These are phyloP conservation scores for Cryptosporidium ryanae DNA, from an alignment of 169 alveolate species.

Conservation along the genomic window DNA sequence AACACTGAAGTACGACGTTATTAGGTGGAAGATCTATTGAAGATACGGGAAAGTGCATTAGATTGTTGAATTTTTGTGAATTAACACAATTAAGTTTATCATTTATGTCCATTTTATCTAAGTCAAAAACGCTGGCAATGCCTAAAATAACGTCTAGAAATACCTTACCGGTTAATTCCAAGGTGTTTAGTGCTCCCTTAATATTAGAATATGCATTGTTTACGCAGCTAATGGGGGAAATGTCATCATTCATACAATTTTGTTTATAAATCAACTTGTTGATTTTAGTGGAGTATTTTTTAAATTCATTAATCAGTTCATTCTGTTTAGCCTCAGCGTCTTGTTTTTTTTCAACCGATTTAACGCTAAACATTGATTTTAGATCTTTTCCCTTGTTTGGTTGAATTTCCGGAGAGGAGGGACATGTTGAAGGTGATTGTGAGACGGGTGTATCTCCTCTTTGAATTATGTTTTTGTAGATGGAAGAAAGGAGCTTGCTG, in stretches of 20 bases:
- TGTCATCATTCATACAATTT: background rate
- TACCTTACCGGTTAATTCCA: constrained; percentile 46
- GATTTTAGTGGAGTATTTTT: background rate
- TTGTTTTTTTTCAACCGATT: constrained; percentile 29
- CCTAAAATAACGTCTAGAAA: constrained; percentile 16
- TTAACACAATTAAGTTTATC: background rate
- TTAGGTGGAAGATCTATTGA: constrained; percentile 64
- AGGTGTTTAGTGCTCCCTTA: constrained; percentile 33
- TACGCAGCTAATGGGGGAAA: constrained; percentile 24
- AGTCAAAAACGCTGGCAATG: constrained; percentile 37
- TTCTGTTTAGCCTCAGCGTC: constrained; percentile 10
- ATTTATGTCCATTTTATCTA: constrained; percentile 6
- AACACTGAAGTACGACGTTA: constrained; percentile 59
- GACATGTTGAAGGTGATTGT: background rate
- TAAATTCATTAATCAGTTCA: constrained; percentile 30
- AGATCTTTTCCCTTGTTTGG: background rate
- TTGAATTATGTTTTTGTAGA: constrained; percentile 16
- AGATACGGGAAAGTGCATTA: constrained; percentile 55
- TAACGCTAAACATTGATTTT: constrained; percentile 58
- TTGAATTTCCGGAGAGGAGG: background rate
- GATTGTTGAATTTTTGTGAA: background rate
- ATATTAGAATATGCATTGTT: constrained; percentile 48
- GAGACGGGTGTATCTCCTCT: background rate
- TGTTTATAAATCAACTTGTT: background rate
- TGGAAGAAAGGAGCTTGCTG: constrained; percentile 6